A percentile compares a stretch with the other conserved stretches of the same genome.
Conservation (phyloP, 2,329 filamentous ascomycete species). For the Beauveria scarabaeidicola region DNA sequence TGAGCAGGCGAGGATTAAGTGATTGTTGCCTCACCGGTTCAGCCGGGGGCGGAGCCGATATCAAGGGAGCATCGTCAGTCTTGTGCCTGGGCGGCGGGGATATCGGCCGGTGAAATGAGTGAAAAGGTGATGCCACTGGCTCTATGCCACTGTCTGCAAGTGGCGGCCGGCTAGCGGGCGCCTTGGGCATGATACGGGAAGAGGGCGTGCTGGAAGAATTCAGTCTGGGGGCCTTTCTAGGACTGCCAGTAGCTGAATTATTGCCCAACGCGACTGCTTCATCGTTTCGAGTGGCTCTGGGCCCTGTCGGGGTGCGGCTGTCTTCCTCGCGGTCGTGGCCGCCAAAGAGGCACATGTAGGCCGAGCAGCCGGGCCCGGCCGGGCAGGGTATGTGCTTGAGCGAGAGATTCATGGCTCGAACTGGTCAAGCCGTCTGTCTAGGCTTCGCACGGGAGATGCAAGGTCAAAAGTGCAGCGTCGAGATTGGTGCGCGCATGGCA, state of each 20-base stretch:
- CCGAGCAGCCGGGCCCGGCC: conserved; percentile 37
- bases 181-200: neutral
- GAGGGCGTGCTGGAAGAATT: neutral
- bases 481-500: neutral
- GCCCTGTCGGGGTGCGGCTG: neutral
- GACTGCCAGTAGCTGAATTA: neutral
- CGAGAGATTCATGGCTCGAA: conserved; percentile 25
- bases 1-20: conserved; percentile 60
- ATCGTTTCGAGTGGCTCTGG: neutral
- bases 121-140: neutral
- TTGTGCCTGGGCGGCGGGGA: conserved; percentile 7
- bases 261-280: neutral
- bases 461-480: neutral
- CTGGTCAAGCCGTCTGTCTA: neutral
- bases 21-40: conserved; percentile 34
- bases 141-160: neutral
- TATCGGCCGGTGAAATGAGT: neutral
- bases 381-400: conserved; percentile 45
- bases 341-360: conserved; percentile 43
- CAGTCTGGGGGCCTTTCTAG: neutral
- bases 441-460: neutral
- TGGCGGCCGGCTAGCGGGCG: neutral
- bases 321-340: conserved; percentile 26
- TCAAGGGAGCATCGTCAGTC: neutral
- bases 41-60: conserved; percentile 6